These are phyloP conservation scores for Schizopora paradoxa DNA, from an alignment of 1,284 basidiomycete species.

Conservation along the genomic window DNA sequence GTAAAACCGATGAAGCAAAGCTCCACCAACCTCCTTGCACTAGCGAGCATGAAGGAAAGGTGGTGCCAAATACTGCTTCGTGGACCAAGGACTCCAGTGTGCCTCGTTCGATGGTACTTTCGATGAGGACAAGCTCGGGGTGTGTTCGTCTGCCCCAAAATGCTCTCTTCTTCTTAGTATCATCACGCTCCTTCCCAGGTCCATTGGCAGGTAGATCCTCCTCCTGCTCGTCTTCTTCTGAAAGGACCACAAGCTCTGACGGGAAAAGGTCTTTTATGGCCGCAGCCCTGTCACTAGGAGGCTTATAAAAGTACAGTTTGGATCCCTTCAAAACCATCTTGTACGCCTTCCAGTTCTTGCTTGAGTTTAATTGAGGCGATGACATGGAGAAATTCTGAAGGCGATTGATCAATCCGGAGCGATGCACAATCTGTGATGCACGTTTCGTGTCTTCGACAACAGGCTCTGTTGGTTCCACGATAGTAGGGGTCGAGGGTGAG, in stretches of 20 bases:
- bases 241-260: conserved; percentile 48
- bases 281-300: conserved; percentile 57
- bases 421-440: conserved; percentile 71
- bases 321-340: conserved; percentile 76
- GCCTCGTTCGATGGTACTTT: conserved; percentile 50
- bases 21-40: conserved; percentile 41
- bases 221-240: conserved; percentile 37
- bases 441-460: conserved; percentile 39
- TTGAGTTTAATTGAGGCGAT: conserved; percentile 29
- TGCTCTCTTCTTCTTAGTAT: conserved; percentile 54
- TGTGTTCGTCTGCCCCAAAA: conserved; percentile 77
- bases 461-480: conserved; percentile 36
- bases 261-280: conserved; percentile 72
- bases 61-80: conserved; percentile 74
- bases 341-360: conserved; percentile 77
- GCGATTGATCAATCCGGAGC: conserved; percentile 70
- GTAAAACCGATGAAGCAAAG: conserved; percentile 54
- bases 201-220: conserved; percentile 25
- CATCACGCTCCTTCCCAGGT: conserved; percentile 25
- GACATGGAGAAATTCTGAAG: conserved; percentile 44
- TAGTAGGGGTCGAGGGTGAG: conserved; percentile 34
- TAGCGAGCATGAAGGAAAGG: conserved; percentile 34
- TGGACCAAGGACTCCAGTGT: conserved; percentile 73
- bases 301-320: conserved; percentile 79
- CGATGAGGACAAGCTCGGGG: conserved; percentile 54